Evolutionary conservation across 2,329 filamentous ascomycete genomes (phyloP).

Genomic region (Calonectria crousiana): DNA sequence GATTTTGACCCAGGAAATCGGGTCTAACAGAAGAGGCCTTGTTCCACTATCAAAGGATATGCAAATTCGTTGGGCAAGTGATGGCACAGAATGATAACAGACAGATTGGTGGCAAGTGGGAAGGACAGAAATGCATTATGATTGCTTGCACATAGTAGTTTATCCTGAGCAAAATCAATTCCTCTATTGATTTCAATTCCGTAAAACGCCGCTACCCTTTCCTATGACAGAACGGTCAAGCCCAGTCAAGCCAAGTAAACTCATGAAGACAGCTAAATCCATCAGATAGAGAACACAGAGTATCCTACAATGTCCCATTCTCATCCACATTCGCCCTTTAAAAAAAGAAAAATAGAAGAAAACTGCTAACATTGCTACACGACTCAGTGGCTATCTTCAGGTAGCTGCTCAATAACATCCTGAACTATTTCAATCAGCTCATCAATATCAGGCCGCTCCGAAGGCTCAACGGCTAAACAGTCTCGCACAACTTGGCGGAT

Average conservation of each 20-base stretch:
- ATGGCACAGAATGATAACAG: not conserved
- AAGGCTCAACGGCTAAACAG: conserved; percentile 88
- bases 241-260: conserved; percentile 13
- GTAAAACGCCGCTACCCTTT: conserved; percentile 39
- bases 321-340: not conserved
- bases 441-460: conserved; percentile 87
- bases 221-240: conserved; percentile 21
- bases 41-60: not conserved
- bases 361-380: not conserved
- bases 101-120: not conserved
- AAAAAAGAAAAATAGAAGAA: not conserved
- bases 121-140: conserved; percentile 14
- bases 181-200: conserved; percentile 39
- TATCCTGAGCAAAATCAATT: conserved; percentile 34
- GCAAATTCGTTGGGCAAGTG: not conserved
- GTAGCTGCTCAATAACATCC: conserved; percentile 74
- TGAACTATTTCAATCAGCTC: conserved; percentile 86
- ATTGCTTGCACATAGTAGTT: conserved; percentile 26
- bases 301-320: conserved; percentile 29
- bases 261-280: conserved; percentile 16
- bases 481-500: conserved; percentile 89
- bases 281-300: conserved; percentile 22
- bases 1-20: conserved; percentile 17
- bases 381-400: conserved; percentile 60
- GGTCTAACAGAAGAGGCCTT: not conserved